A percentile compares a stretch with the other conserved stretches of the same genome.
phyloP scores from a whole-genome alignment of 2,329 filamentous ascomycete species.

The Calcarisporium arbuscula region DNA sequence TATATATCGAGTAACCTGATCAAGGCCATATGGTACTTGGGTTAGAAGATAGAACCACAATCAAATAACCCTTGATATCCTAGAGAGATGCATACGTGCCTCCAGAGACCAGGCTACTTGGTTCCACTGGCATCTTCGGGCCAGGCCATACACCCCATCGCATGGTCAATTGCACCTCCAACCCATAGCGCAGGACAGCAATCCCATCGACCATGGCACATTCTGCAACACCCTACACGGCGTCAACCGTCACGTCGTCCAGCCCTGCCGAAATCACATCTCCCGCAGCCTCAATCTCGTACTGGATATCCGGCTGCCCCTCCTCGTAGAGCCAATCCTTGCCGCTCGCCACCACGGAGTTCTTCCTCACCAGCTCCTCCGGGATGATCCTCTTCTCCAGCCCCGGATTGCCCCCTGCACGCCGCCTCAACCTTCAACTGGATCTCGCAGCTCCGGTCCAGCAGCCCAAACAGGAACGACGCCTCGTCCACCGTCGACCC shows the following conservation, averaged over 20 bases:
- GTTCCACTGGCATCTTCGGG: no score
- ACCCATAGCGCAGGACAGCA: no score
- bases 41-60: no score
- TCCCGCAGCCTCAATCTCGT: constrained; percentile 37
- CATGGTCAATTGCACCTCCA: no score
- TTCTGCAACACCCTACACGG: no score
- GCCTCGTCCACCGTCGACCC: constrained; percentile 69
- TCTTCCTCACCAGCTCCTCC: constrained; percentile 31
- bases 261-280: constrained; percentile 17
- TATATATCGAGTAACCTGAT: no score
- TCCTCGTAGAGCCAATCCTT: constrained; percentile 38
- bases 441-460: constrained; percentile 63
- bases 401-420: constrained; percentile 31
- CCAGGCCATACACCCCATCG: no score
- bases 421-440: constrained; percentile 65
- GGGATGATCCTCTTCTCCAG: constrained; percentile 35
- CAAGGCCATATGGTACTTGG: no score
- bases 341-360: constrained; percentile 39
- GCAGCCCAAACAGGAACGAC: constrained; percentile 60
- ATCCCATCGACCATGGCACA: no score
- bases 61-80: no score
- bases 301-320: constrained; percentile 40
- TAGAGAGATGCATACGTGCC: no score
- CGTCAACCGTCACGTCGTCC: constrained; percentile 16
- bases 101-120: no score